phyloP scores from a whole-genome alignment of 176 grass and related monocot species.

The Cenchrus americanus region DNA sequence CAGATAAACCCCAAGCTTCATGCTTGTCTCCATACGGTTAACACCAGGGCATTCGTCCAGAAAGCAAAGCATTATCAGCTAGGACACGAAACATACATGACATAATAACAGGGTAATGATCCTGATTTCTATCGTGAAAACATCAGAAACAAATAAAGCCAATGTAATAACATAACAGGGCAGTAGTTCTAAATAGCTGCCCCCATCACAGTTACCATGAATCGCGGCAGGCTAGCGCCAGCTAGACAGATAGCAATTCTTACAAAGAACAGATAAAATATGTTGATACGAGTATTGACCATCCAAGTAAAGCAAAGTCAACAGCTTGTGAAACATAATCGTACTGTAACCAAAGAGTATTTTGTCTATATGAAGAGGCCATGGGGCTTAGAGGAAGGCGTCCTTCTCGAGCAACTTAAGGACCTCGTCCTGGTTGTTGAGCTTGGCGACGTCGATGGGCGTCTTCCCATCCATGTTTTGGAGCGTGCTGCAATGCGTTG shows the following conservation, averaged over 20 bases:
- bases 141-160: conserved; percentile 3
- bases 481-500: conserved; percentile 59
- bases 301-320: conserved; percentile 34
- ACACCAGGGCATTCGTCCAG: no score
- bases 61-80: no score
- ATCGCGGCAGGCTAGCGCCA: background rate
- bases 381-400: conserved; percentile 62
- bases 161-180: background rate
- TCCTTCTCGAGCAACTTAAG: conserved; percentile 91
- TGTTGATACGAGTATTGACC: conserved; percentile 21
- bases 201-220: background rate
- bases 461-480: conserved; percentile 93
- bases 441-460: conserved; percentile 85
- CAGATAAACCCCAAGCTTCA: no score
- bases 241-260: conserved; percentile 13
- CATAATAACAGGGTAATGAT: background rate
- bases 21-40: no score
- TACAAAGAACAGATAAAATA: conserved; percentile 35
- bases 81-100: background rate
- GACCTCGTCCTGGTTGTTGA: conserved; percentile 88
- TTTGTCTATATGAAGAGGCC: background rate
- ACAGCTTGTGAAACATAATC: conserved; percentile 16
- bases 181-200: conserved; percentile 17
- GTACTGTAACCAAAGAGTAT: conserved; percentile 15
- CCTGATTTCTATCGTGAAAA: background rate